Conservation (phyloP, 495 filamentous ascomycete species). For the Hypoxylon perforatum region DNA sequence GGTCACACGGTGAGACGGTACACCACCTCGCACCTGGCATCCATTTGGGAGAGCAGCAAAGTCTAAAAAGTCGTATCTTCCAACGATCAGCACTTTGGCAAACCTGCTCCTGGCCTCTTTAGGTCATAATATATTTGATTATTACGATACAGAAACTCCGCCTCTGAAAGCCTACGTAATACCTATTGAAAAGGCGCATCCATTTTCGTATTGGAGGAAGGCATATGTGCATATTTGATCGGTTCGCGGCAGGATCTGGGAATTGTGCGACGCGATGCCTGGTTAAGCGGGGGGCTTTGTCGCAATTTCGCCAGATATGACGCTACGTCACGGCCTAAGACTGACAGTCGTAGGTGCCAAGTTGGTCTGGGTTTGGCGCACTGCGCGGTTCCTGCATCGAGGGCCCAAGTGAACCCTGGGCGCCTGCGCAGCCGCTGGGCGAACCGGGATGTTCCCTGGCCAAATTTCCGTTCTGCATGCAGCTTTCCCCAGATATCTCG, state of each 20-base stretch:
- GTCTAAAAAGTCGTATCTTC: neutral
- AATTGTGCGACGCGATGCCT: slow-evolving; percentile 20
- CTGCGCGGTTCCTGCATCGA: slow-evolving; percentile 36
- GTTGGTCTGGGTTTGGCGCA: no score
- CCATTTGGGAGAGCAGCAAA: no score
- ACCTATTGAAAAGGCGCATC: slow-evolving; percentile 5
- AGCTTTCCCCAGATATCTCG: slow-evolving; percentile 36
- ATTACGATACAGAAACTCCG: neutral
- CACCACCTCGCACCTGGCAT: no score
- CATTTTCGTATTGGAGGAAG: slow-evolving; percentile 4
- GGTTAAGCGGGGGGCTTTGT: slow-evolving; percentile 17
- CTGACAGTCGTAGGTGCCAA: no score
- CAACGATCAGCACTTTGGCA: neutral
- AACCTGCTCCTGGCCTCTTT: neutral
- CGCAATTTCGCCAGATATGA: slow-evolving; percentile 36
- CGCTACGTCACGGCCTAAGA: slow-evolving; percentile 13
- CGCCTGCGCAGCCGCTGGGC: neutral
- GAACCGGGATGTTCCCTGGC: slow-evolving; percentile 17
- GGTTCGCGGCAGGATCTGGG: slow-evolving; percentile 37
- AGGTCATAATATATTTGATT: neutral
- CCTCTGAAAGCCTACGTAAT: neutral
- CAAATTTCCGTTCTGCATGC: slow-evolving; percentile 10
- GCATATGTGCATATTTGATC: slow-evolving; percentile 1
- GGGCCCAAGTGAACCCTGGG: slow-evolving; percentile 5
- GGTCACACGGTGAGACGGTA: no score